Evolutionary conservation across 73 alveolate species (phyloP), one percentile per base, ranked within the genome.

Genomic region (Symbiodinium natans): DNA sequence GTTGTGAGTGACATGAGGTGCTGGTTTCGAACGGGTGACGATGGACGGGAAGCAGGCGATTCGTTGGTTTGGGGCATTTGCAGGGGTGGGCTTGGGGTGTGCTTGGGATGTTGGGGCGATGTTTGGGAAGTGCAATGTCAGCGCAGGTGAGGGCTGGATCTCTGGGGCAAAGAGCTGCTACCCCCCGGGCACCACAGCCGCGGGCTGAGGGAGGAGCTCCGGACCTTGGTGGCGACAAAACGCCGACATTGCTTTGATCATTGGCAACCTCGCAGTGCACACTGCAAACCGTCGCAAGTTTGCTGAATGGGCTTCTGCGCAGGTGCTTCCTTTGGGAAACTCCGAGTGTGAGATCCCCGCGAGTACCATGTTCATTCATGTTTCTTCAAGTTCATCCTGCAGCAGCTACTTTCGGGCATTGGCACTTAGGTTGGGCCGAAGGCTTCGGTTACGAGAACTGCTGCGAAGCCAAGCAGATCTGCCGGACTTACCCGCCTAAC

Each of bases 361-460:
- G 31, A 8, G n/a, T n/a, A 52, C n/a, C 27, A 10, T 4, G 29
- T 13, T n/a, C n/a, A n/a, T 10, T 23, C 71, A 52, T 23, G 23
- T 52, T 23, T 52, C 71, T 52, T 8, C 0, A 52, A 23, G 80
- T 63, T 31, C 40, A 63, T 31, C 39, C 29, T 25, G 31, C 40
- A n/a, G 80, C 59, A 46, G 13, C 21, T 13, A 13, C 59, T 46
- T 46, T 13, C 21, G 59, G 59, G 13, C 6, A 46, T 13, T 46
- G 21, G 59, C 13, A 46, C 59, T 13, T 46, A 63, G 80, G 80
- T 29, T 92, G 98, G 98, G 90, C 92, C 25, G 98, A 92, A 27
- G 98, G 98, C 21, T 92, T 92, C 68, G 98, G 98, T 89, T 90
- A 90, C 27, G 97, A 90, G 80, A 90, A 90, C 54, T 90, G 97